A percentile compares a stretch with the other conserved stretches of the same genome.
Evolutionary conservation across 257 asterid genomes (phyloP).

Genomic region (Datura wrightii): DNA sequence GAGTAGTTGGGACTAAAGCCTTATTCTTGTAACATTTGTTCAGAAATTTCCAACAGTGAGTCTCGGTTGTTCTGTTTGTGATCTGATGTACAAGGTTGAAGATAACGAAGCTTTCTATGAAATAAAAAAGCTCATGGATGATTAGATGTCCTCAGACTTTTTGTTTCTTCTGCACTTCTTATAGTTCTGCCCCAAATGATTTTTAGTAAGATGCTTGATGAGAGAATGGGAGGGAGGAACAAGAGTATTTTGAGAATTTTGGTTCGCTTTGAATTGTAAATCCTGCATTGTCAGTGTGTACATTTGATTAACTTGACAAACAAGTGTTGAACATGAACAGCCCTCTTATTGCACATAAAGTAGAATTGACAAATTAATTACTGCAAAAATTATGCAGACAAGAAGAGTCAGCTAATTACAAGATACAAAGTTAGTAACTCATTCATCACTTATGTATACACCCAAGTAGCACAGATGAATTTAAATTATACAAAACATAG

Average conservation of each 20-base stretch:
- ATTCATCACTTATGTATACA: too few species aligned
- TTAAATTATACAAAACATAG: too few species aligned
- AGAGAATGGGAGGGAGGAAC: too few species aligned
- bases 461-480: too few species aligned
- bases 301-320: not conserved
- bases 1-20: not conserved
- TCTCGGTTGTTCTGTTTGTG: not conserved
- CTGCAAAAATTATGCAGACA: not conserved
- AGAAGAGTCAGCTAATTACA: not conserved
- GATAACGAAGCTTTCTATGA: not conserved
- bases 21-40: not conserved
- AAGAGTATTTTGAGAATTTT: too few species aligned
- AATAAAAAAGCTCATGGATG: not conserved
- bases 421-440: not conserved
- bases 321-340: not conserved
- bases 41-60: not conserved
- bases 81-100: not conserved
- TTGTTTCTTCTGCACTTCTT: not conserved
- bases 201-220: too few species aligned
- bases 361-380: not conserved
- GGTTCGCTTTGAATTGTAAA: not conserved
- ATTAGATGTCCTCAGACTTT: not conserved
- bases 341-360: not conserved
- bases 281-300: not conserved
- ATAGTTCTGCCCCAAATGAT: too few species aligned